A percentile compares a stretch with the other conserved stretches of the same genome.
Evolutionary conservation across 2,329 filamentous ascomycete genomes (phyloP).

Genomic region (Monosporascus sp.): DNA sequence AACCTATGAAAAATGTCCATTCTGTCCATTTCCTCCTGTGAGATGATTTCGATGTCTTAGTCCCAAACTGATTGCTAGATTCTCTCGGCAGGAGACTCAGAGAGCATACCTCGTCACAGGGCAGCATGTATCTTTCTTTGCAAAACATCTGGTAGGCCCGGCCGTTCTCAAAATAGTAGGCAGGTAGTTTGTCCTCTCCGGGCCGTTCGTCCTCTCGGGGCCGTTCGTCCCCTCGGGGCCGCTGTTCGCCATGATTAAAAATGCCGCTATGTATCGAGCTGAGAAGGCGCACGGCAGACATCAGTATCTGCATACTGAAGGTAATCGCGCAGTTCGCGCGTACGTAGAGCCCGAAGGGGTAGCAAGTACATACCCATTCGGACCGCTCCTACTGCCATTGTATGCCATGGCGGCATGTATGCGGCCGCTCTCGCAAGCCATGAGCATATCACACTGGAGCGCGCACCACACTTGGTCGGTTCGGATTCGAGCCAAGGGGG

Average conservation of each 20-base stretch:
- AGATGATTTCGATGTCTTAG: not conserved
- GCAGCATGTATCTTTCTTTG: constrained; percentile 67
- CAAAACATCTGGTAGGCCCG: constrained; percentile 64
- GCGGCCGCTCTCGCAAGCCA: no score
- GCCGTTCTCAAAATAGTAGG: constrained; percentile 57
- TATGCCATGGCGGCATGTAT: constrained; percentile 11
- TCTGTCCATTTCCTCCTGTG: constrained; percentile 65
- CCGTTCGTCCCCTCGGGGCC: constrained; percentile 16
- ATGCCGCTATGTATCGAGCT: not conserved
- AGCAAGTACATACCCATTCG: constrained; percentile 11
- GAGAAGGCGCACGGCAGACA: constrained; percentile 4
- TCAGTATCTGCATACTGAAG: constrained; percentile 7
- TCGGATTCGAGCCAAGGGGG: no score
- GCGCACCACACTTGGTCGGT: no score
- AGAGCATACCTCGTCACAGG: constrained; percentile 65
- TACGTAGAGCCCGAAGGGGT: no score
- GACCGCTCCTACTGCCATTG: constrained; percentile 13
- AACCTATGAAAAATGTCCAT: constrained; percentile 80
- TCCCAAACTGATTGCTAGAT: constrained; percentile 10
- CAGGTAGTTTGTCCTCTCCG: no score
- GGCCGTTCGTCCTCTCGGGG: constrained; percentile 12
- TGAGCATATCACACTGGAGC: no score
- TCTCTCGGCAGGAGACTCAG: not conserved
- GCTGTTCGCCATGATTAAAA: constrained; percentile 4
- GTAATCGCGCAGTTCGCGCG: not conserved